Base-by-base conservation (phyloP, 176 grass and related monocot genomes). In the Pontederia paniculata region DNA sequence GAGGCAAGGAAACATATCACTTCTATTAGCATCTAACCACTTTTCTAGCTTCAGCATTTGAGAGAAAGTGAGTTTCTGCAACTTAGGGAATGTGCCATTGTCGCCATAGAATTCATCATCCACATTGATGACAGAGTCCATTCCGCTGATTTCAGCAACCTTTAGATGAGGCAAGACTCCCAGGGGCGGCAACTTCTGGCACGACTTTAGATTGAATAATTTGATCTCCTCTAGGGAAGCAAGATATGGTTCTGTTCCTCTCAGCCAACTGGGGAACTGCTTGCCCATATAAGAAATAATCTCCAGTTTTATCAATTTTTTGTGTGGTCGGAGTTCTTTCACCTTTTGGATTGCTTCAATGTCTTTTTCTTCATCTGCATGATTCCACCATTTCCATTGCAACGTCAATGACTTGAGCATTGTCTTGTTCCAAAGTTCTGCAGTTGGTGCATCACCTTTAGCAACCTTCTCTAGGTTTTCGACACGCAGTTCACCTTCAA, bases 51-150 rank as follows among this genome's bases (percentile, higher is more conserved):
- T n/a, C n/a, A n/a, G n/a, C n/a, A n/a, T n/a, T n/a, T n/a, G n/a
- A 69, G 77, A 66, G 22, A 88, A 62, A 48, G 71, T 70, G 69
- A 82, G 63, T 56, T 71, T 74, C 55, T 82, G 71, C 48, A 88
- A 20, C 19, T 61, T 76, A 13, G 54, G 84, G 50, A 79, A 58
- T 55, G 58, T 16, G 14, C 18, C 60, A 18, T 54, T 31, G 14
- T 60, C 15, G 52, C 53, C 57, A 23, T 45, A 20, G 42, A 68
- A 50, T 23, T 55, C 47, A 68, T 79, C 67, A 18, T 48, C 57
- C 56, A 88, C 63, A 45, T 45, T 78, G 17, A 5, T 42, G 31
- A 88, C 62, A 59, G 54, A 25, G 0, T 19, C 45, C 57, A 88
- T 72, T 47, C 67, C 25, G 45, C 84, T 73, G 18, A 88, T 45